Base-by-base conservation (phyloP, 2,329 filamentous ascomycete species). In the Claviceps cyperi region DNA sequence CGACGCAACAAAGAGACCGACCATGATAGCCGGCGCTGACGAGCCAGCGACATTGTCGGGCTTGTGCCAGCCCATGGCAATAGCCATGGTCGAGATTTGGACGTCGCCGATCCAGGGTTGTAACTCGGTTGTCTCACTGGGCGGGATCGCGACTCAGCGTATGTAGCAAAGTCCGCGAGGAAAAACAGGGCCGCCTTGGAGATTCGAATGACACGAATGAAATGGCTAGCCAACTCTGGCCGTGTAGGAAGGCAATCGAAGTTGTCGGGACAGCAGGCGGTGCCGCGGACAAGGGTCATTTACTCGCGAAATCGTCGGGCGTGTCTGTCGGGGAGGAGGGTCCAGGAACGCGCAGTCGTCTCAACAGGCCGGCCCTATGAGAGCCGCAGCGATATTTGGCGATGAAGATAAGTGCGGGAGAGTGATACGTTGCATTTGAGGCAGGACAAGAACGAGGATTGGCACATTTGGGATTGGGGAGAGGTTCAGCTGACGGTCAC, bases 41-140 rank as follows among this genome's bases (percentile, higher is more conserved):
- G 80, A 83, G 65, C 83, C 83, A 63, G 82, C 78, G 65, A 84
- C 81, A 74, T 83, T 83, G 68, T 83, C 78, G 65, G 83, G 83
- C 71, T 84, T 86, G 59, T 79, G 80, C 80, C 79, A 83, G 69
- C 77, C 76, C 77, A 80, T 80, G 76, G 76, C 77, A 65, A 76
- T 74, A 62, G 76, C 76, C 76, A 80, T 80, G 75, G 74, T 72
- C 70, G 66, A 67, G 64, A 60, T 59, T 60, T 62, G 64, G 63
- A 58, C 55, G 63, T 66, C 69, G 68, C 77, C 75, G 77, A 71
- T 71, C 73, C 65, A 67, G 64, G 62, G 60, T 59, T 55, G 54
- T 48, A 51, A 50, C 37, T 46, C 48, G 17, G 43, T 40, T 17
- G 41, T 14, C 35, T 43, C 41, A 28, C 13, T 6, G 28, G 43